phyloP scores from a whole-genome alignment of 2,329 filamentous ascomycete genomes.

The Hymenoscyphus albidus region DNA sequence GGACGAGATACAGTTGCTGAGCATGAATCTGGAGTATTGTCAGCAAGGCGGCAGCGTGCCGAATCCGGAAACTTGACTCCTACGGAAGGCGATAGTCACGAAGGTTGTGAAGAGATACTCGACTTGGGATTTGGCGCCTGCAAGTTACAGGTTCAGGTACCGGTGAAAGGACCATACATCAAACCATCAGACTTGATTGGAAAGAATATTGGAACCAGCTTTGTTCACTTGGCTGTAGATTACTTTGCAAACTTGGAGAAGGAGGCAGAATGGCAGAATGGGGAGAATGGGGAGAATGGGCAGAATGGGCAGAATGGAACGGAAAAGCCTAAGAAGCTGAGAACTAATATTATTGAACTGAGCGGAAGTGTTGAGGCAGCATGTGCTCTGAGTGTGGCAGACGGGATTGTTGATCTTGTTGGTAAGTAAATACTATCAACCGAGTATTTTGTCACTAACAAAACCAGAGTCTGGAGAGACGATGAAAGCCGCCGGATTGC shows the following conservation, averaged over 20 bases:
- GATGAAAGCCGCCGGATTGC: constrained; percentile 92
- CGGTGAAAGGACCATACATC: constrained; percentile 71
- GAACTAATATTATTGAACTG: constrained; percentile 88
- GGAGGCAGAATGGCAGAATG: constrained; percentile 38
- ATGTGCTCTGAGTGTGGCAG: constrained; percentile 90
- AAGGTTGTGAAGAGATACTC: constrained; percentile 72
- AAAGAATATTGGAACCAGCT: constrained; percentile 93
- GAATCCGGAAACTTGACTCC: constrained; percentile 45
- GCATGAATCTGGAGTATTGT: constrained; percentile 65
- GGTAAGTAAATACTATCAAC: constrained; percentile 51
- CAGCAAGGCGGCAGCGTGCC: constrained; percentile 45
- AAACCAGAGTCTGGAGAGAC: constrained; percentile 90
- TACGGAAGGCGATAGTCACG: constrained; percentile 40
- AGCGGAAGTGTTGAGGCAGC: constrained; percentile 97
- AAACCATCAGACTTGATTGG: constrained; percentile 77
- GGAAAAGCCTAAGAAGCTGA: constrained; percentile 50
- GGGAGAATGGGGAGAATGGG: constrained; percentile 36
- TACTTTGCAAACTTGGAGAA: constrained; percentile 81
- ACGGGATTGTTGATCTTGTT: constrained; percentile 96
- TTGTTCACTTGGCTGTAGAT: constrained; percentile 75
- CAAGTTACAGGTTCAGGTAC: constrained; percentile 95
- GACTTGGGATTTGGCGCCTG: constrained; percentile 88
- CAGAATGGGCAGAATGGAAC: constrained; percentile 36
- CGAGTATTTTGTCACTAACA: constrained; percentile 19
- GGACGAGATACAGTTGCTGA: constrained; percentile 90